These are phyloP conservation scores for Epichloe festucae DNA, from an alignment of 2,329 filamentous ascomycete species.

Conservation along the genomic window DNA sequence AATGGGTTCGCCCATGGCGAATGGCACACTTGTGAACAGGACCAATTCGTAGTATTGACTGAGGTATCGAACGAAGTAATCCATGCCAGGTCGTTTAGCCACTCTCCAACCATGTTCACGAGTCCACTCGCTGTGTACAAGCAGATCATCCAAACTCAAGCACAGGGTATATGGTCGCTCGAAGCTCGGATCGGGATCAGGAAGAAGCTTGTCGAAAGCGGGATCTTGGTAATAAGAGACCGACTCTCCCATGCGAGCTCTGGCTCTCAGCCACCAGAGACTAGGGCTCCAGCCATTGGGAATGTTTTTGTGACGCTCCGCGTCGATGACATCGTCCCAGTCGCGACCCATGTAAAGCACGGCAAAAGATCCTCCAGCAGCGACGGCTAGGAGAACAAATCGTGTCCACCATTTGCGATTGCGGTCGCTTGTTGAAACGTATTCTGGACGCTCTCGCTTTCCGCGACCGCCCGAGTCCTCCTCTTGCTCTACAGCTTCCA, in stretches of 20 bases:
- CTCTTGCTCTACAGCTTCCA: constrained; percentile 26
- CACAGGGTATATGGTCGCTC: constrained; percentile 86
- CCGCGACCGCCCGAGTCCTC: constrained; percentile 17
- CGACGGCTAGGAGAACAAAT: constrained; percentile 53
- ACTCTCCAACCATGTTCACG: constrained; percentile 90
- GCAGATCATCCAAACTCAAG: constrained; percentile 81
- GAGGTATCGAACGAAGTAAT: constrained; percentile 95
- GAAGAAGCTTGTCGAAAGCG: constrained; percentile 84
- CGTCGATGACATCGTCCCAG: constrained; percentile 75
- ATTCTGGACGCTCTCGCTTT: constrained; percentile 50
- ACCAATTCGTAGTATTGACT: constrained; percentile 98
- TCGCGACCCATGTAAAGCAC: constrained; percentile 72
- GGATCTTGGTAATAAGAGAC: constrained; percentile 93
- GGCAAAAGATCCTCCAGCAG: constrained; percentile 42
- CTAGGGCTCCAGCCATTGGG: constrained; percentile 67
- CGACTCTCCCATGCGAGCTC: constrained; percentile 60
- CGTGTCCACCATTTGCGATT: constrained; percentile 66
- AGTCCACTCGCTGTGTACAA: constrained; percentile 90
- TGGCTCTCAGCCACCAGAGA: constrained; percentile 70
- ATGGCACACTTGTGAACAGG: constrained; percentile 83
- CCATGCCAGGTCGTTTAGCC: constrained; percentile 86
- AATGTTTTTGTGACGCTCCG: constrained; percentile 50
- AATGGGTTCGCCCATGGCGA: constrained; percentile 71
- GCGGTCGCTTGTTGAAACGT: constrained; percentile 82
- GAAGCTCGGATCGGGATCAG: constrained; percentile 64